These are phyloP conservation scores for Ambrosia artemisiifolia DNA, from an alignment of 129 eudicot species.

Conservation along the genomic window DNA sequence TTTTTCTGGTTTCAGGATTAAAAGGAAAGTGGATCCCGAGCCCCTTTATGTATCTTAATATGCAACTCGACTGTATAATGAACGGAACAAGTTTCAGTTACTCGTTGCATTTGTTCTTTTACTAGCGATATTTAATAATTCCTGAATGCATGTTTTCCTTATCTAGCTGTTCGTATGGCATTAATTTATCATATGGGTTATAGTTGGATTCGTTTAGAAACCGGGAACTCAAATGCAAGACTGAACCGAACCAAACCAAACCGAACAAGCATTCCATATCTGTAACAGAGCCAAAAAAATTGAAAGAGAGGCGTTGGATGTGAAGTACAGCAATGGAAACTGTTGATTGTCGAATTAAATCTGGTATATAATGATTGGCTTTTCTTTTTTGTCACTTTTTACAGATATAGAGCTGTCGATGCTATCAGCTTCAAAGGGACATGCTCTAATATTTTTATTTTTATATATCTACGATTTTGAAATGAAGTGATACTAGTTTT, in stretches of 20 bases:
- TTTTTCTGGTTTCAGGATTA: conserved; percentile 56
- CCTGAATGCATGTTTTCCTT: not conserved
- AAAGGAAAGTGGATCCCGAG: conserved; percentile 77
- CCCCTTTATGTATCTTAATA: conserved; percentile 59
- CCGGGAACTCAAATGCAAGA: not conserved
- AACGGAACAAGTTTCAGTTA: not conserved
- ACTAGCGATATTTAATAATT: not conserved
- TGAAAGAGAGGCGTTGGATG: not conserved
- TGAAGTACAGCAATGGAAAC: conserved; percentile 2
- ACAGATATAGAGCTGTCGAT: not conserved
- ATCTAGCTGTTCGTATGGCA: no score
- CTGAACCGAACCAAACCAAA: not conserved
- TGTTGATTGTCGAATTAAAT: conserved; percentile 12
- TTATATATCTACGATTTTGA: not conserved
- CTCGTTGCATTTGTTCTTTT: not conserved
- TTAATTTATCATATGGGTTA: no score
- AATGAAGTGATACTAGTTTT: no score
- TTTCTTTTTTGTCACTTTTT: not conserved
- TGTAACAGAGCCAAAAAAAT: not conserved
- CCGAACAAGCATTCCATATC: not conserved
- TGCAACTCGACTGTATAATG: not conserved
- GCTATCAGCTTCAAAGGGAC: conserved; percentile 14
- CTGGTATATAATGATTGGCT: conserved; percentile 12
- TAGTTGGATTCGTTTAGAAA: not conserved
- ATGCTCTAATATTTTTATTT: conserved; percentile 8